A percentile compares a stretch with the other conserved stretches of the same genome.
Conservation (phyloP, 257 asterid species). For the Solanum appendiculatum region DNA sequence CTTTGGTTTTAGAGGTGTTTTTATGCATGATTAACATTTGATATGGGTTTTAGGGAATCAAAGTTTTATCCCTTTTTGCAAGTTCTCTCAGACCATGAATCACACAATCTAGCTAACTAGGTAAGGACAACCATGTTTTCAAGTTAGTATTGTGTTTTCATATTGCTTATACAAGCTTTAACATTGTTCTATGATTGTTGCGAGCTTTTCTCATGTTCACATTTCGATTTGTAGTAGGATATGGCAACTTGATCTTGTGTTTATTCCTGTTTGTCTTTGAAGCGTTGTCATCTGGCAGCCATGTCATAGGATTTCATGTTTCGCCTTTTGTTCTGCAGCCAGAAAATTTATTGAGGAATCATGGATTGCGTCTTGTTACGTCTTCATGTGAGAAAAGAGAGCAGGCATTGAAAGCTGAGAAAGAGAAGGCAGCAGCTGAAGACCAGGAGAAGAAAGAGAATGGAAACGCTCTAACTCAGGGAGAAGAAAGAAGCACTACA, state of each 20-base stretch:
- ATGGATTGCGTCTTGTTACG: slow-evolving; percentile 48
- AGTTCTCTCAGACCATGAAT: neutral
- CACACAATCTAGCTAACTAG: neutral
- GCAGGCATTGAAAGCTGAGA: slow-evolving; percentile 39
- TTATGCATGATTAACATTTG: neutral
- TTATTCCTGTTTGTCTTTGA: neutral
- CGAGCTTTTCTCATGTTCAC: neutral
- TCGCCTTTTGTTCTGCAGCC: slow-evolving; percentile 41
- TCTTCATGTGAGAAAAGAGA: slow-evolving; percentile 86
- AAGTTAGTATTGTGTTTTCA: neutral
- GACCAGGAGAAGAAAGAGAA: slow-evolving; percentile 15
- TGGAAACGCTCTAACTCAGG: slow-evolving; percentile 9
- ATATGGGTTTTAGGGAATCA: neutral
- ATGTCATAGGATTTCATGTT: neutral
- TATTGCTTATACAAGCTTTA: neutral
- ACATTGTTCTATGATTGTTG: neutral
- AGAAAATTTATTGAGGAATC: slow-evolving; percentile 48
- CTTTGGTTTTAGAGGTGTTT: neutral
- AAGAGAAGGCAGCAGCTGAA: slow-evolving; percentile 37
- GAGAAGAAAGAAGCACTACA: slow-evolving; percentile 7
- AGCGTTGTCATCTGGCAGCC: neutral
- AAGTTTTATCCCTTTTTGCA: neutral
- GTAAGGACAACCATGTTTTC: neutral
- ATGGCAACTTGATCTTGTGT: neutral
- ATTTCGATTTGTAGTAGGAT: neutral